Base-by-base conservation (phyloP, 371 early-diverging fungal species). In the Coemansia sp. region DNA sequence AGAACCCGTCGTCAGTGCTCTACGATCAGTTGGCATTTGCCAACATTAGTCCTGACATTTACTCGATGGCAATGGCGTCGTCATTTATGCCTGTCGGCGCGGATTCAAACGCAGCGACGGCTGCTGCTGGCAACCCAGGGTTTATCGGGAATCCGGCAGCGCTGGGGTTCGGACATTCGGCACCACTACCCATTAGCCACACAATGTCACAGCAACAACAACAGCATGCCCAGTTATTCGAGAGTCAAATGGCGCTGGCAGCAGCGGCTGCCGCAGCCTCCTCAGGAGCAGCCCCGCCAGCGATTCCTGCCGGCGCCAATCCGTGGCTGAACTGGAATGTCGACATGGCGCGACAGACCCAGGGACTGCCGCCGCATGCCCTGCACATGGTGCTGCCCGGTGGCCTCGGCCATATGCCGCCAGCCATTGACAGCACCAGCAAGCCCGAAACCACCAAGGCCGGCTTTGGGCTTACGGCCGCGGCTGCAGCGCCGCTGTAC, bases 271-370 rank as follows among this genome's bases (percentile, higher is more conserved):
- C 47, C 45, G 52, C 56, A 1, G 59, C 54, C 16, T 9, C 60
- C 30, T 35, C 55, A n/a, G 62, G 54, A n/a, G 50, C 66, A 8
- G 36, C 16, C 36, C 13, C 39, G 32, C 10, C 38, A 11, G 14
- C 55, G 32, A 42, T 9, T 30, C 43, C 31, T n/a, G 51, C 52
- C 2, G 36, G 55, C n/a, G 40, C 40, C 53, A 56, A 63, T 43
- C 63, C 70, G 2, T 72, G 73, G 76, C 49, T 76, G 51, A 43
- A 35, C 39, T 76, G 67, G 76, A 55, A 31, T 45, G 5, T 59
- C 16, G 76, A 71, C 49, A 53, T 59, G 35, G 38, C 60, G 16
- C 58, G 30, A 8, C 64, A 57, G 49, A 30, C 31, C 1, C 68
- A 54, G 9, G 63, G 63, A 3, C 31, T 57, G 53, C 51, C 31